These are phyloP conservation scores for Phylloboletellus chloephorus DNA, from an alignment of 1,284 basidiomycete species.

Conservation along the genomic window DNA sequence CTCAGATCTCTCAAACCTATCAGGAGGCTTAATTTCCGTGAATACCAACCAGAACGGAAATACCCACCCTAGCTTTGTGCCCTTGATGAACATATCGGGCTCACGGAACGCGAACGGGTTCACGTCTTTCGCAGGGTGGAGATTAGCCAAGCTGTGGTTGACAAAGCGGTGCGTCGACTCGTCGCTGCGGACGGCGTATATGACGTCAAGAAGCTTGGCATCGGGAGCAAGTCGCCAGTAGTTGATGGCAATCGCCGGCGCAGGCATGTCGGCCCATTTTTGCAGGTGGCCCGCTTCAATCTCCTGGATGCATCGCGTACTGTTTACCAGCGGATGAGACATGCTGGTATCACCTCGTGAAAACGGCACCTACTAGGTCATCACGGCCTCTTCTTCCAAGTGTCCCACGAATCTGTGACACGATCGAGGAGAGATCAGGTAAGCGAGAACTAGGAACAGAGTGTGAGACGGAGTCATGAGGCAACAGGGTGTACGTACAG, in stretches of 20 bases:
- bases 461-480: slow-evolving; percentile 16
- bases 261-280: slow-evolving; percentile 71
- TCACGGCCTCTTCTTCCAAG: slow-evolving; percentile 92
- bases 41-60: slow-evolving; percentile 1
- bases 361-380: slow-evolving; percentile 64
- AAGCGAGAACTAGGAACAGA: slow-evolving; percentile 58
- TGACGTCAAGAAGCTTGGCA: slow-evolving; percentile 81
- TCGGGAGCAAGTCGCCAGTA: slow-evolving; percentile 82
- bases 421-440: slow-evolving; percentile 74
- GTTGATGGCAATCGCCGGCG: slow-evolving; percentile 87
- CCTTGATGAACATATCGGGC: slow-evolving; percentile 79
- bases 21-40: slow-evolving; percentile 15
- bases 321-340: slow-evolving; percentile 28
- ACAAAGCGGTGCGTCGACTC: slow-evolving; percentile 91
- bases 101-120: slow-evolving; percentile 93
- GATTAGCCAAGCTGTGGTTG: slow-evolving; percentile 87
- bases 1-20: slow-evolving; percentile 72
- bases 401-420: slow-evolving; percentile 95
- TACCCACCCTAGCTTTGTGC: slow-evolving; percentile 65
- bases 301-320: slow-evolving; percentile 79
- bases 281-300: slow-evolving; percentile 83
- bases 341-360: slow-evolving; percentile 24
- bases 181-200: slow-evolving; percentile 89
- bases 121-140: slow-evolving; percentile 70
- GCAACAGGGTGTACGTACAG: slow-evolving; percentile 49